phyloP scores from a whole-genome alignment of 208 protist genomes.

The Trichomonas tenax region DNA sequence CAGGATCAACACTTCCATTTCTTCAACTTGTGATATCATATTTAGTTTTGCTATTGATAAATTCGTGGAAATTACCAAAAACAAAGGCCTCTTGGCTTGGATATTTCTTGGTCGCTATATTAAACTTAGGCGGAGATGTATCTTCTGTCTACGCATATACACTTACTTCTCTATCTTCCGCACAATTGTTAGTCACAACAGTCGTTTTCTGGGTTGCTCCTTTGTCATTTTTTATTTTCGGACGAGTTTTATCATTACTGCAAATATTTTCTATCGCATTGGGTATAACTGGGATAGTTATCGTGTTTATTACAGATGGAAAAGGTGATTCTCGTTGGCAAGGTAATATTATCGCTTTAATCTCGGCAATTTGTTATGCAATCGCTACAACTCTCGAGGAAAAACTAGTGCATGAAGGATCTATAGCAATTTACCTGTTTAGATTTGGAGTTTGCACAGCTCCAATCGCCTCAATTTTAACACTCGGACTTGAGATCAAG shows the following conservation, averaged over 20 bases:
- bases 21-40: not conserved
- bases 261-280: not conserved
- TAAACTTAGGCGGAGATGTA: not conserved
- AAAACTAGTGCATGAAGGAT: not conserved
- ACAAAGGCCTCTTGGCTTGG: too few relatives aligned
- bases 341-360: not conserved
- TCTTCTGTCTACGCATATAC: not conserved
- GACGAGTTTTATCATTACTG: too few relatives aligned
- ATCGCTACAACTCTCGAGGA: not conserved
- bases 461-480: not conserved
- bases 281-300: not conserved
- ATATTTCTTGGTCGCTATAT: not conserved
- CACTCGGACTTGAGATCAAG: not conserved
- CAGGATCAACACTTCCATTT: not conserved
- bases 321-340: not conserved
- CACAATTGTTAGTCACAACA: not conserved
- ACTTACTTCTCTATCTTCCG: not conserved
- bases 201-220: slow-evolving; percentile 16
- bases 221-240: not conserved
- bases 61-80: not conserved
- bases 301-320: not conserved
- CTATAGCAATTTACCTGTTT: not conserved
- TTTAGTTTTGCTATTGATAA: not conserved
- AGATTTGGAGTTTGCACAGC: not conserved
- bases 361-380: not conserved